Conservation (phyloP, 164 flowering plant genomes). For the Piper longum region DNA sequence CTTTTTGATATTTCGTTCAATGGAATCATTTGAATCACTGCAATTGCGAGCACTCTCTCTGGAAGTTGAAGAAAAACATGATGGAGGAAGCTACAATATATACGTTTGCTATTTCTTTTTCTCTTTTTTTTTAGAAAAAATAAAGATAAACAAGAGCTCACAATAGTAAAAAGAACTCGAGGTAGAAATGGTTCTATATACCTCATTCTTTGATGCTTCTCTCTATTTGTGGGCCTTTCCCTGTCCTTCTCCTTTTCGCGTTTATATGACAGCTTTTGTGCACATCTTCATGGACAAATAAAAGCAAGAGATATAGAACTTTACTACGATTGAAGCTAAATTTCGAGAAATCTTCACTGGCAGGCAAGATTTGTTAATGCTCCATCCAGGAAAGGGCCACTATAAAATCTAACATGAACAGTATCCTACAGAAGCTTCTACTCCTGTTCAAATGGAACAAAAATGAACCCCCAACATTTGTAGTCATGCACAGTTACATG, state of each 20-base stretch:
- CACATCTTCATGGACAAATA: constrained; percentile 37
- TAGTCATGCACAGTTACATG: too few species aligned
- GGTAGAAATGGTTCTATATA: constrained; percentile 2
- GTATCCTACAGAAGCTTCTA: background rate
- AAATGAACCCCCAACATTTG: too few species aligned
- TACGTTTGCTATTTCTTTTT: background rate
- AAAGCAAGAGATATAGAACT: background rate
- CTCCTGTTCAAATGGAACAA: too few species aligned
- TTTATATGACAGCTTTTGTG: constrained; percentile 63
- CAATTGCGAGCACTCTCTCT: background rate
- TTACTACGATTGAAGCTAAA: background rate
- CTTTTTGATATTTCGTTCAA: background rate
- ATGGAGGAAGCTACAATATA: background rate
- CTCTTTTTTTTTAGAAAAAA: background rate
- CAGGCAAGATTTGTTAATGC: background rate
- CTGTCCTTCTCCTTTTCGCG: constrained; percentile 52
- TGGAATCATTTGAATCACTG: constrained; percentile 1
- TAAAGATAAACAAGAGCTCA: background rate
- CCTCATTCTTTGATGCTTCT: constrained; percentile 45
- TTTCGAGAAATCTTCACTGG: too few species aligned
- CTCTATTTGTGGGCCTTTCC: constrained; percentile 19
- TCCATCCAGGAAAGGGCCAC: background rate
- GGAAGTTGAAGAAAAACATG: constrained; percentile 4
- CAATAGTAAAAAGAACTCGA: too few species aligned
- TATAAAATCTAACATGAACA: too few species aligned